Base-by-base conservation (phyloP, 352 stramenopile species). In the Phytophthora podocarpi region DNA sequence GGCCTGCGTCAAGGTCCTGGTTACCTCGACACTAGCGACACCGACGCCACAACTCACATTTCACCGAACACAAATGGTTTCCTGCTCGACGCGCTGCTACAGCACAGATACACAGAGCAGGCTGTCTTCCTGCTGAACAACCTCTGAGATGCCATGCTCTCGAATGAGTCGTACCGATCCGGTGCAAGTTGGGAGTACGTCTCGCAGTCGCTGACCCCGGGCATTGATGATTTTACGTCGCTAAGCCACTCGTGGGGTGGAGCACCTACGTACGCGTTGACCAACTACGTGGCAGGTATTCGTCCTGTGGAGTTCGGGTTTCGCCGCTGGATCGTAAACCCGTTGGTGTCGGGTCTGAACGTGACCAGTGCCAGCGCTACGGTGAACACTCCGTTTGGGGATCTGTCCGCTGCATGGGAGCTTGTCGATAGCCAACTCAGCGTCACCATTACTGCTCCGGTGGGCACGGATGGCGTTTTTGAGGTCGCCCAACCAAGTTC, bases 31-130 rank as follows among this genome's bases (percentile, higher is more conserved):
- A 39, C 59, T 10, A 72, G 59, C 8, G 41, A 39, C 31, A 63
- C 40, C 1, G 41, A 42, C 41, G 63, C 63, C 31, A 53, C 59
- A 4, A 68, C 59, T 28, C 32, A 40, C 16, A 73, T 73, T 4
- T 73, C 59, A 5, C 67, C 67, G 15, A 75, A 75, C 40, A 75
- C 67, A 28, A 75, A 75, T 45, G 61, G 67, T 0, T 72, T 75
- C 46, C 28, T 75, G 21, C 46, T 75, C 7, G 55, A 68, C 31
- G 67, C 55, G 11, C 45, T 75, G 15, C 16, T 72, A 12, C 45
- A 69, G 21, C 36, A 26, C 12, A 55, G 55, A 27, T 59, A 74
- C 37, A 64, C 37, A 3, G 10, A n/a, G n/a, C n/a, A n/a, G n/a
- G n/a, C n/a, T n/a, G n/a, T n/a, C n/a, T n/a, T n/a, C n/a, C n/a